phyloP scores from a whole-genome alignment of 768 basidiomycete species.

The Pisolithus marmoratus region DNA sequence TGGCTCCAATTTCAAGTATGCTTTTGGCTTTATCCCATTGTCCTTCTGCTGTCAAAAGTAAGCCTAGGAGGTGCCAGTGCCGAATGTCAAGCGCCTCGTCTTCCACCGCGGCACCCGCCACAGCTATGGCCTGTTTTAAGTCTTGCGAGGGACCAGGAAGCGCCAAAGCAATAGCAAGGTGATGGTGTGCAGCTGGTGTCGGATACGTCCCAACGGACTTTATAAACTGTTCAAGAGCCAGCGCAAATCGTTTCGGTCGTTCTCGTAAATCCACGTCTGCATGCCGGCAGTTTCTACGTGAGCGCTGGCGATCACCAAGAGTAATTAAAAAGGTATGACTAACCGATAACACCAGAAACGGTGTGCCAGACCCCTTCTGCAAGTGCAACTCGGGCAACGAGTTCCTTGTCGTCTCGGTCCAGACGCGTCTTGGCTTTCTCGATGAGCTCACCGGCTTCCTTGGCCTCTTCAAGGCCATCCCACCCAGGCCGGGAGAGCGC shows the following conservation, averaged over 20 bases:
- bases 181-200: slow-evolving; percentile 60
- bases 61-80: slow-evolving; percentile 88
- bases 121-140: slow-evolving; percentile 58
- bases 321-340: slow-evolving; percentile 3
- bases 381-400: slow-evolving; percentile 55
- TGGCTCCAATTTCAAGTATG: slow-evolving; percentile 74
- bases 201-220: slow-evolving; percentile 43
- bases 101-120: slow-evolving; percentile 72
- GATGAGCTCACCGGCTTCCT: slow-evolving; percentile 58
- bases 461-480: slow-evolving; percentile 52
- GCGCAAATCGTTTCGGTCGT: slow-evolving; percentile 52
- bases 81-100: slow-evolving; percentile 55
- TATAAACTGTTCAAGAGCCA: slow-evolving; percentile 48
- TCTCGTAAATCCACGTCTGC: slow-evolving; percentile 62
- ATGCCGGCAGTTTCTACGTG: neutral
- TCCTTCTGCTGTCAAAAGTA: slow-evolving; percentile 72
- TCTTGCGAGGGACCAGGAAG: slow-evolving; percentile 61
- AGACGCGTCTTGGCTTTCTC: slow-evolving; percentile 55
- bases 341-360: slow-evolving; percentile 67
- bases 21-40: slow-evolving; percentile 75
- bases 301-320: neutral
- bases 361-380: slow-evolving; percentile 73
- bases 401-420: slow-evolving; percentile 40
- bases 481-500: slow-evolving; percentile 29
- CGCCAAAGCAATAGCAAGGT: slow-evolving; percentile 71